A percentile compares a stretch with the other conserved stretches of the same genome.
phyloP scores from a whole-genome alignment of 2,329 filamentous ascomycete species.

The Atkinsonella hypoxylon region DNA sequence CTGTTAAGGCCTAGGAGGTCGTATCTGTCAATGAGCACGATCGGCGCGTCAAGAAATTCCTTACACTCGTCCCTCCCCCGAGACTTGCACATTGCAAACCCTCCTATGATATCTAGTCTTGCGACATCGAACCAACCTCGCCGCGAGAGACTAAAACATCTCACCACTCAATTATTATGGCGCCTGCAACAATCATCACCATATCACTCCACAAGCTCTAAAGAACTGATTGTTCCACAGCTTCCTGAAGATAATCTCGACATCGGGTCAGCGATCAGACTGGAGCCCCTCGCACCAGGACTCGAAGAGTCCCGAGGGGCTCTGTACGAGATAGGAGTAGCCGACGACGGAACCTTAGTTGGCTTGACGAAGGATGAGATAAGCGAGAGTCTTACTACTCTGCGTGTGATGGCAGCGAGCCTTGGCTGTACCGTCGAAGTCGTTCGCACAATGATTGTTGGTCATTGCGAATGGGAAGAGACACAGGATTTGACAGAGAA shows the following conservation, averaged over 20 bases:
- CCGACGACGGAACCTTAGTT: conserved; percentile 84
- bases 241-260: conserved; percentile 53
- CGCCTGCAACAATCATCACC: conserved; percentile 88
- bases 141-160: conserved; percentile 74
- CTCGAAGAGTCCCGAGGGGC: conserved; percentile 89
- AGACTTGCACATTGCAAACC: conserved; percentile 8
- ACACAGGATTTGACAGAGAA: conserved; percentile 19
- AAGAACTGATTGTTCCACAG: conserved; percentile 61
- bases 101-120: conserved; percentile 18
- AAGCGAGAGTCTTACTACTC: conserved; percentile 75
- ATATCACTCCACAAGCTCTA: conserved; percentile 71
- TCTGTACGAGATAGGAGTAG: conserved; percentile 90
- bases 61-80: conserved; percentile 3
- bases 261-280: conserved; percentile 32
- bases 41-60: conserved; percentile 1
- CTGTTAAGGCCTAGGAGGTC: conserved; percentile 66
- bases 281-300: conserved; percentile 56
- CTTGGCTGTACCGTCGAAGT: conserved; percentile 79
- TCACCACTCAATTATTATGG: conserved; percentile 94
- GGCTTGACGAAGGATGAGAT: conserved; percentile 85
- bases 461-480: conserved; percentile 66
- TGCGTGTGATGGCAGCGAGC: conserved; percentile 85
- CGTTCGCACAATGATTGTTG: conserved; percentile 70
- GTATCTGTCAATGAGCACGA: conserved; percentile 61
- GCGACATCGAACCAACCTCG: conserved; percentile 52